Percentiles rank a stretch among this genome's conserved stretches.
phyloP scores from a whole-genome alignment of 495 filamentous ascomycete genomes.

The Penicillium simplicissimum region DNA sequence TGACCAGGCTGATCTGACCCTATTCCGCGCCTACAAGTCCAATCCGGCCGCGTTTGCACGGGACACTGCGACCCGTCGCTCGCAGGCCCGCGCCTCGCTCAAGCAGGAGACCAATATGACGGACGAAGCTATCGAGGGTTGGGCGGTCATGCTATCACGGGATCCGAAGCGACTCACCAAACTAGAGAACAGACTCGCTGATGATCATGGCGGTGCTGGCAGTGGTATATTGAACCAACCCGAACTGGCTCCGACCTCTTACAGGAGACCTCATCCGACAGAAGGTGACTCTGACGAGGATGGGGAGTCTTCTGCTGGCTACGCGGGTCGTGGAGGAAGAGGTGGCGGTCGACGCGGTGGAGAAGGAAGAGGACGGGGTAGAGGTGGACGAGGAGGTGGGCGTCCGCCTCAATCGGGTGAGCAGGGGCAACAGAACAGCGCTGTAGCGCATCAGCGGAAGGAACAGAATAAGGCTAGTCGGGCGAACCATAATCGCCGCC shows the following conservation, averaged over 20 bases:
- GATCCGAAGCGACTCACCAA: slow-evolving; percentile 64
- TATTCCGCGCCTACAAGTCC: slow-evolving; percentile 69
- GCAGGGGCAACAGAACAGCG: slow-evolving; percentile 54
- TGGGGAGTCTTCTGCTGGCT: slow-evolving; percentile 33
- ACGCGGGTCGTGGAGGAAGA: slow-evolving; percentile 54
- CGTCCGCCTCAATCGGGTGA: slow-evolving; percentile 37
- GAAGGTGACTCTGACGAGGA: slow-evolving; percentile 34
- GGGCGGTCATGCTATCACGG: slow-evolving; percentile 78
- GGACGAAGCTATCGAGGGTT: slow-evolving; percentile 93
- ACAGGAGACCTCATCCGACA: slow-evolving; percentile 32
- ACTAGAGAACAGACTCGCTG: slow-evolving; percentile 66
- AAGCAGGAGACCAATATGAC: slow-evolving; percentile 82
- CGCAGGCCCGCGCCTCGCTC: slow-evolving; percentile 59
- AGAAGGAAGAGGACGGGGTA: slow-evolving; percentile 49
- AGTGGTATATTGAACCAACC: slow-evolving; percentile 49
- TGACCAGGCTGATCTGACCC: slow-evolving; percentile 46
- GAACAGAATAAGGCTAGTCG: slow-evolving; percentile 74
- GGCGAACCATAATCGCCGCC: slow-evolving; percentile 77
- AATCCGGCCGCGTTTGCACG: slow-evolving; percentile 65
- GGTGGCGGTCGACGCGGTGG: slow-evolving; percentile 48
- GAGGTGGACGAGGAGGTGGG: slow-evolving; percentile 59
- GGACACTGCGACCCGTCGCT: slow-evolving; percentile 65
- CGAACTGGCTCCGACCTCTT: slow-evolving; percentile 63
- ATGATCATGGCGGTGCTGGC: slow-evolving; percentile 49
- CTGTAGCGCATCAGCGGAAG: slow-evolving; percentile 66